Percentiles rank a stretch among this genome's conserved stretches.
phyloP scores from a whole-genome alignment of 495 filamentous ascomycete genomes.

The Aspergillus haitiensis region DNA sequence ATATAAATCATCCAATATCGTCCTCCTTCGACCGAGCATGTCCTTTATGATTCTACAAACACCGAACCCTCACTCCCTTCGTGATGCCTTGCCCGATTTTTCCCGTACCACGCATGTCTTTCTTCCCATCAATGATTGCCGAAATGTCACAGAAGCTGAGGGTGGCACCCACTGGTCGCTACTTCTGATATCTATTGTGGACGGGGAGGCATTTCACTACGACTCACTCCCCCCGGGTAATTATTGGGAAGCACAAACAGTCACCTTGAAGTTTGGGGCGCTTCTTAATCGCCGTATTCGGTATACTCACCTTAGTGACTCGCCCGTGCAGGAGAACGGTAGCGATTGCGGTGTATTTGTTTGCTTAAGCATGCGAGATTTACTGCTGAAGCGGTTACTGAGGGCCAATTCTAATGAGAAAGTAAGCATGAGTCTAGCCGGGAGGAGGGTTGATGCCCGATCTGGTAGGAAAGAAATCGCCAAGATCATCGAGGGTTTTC shows the following conservation, averaged over 20 bases:
- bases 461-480: conserved; percentile 84
- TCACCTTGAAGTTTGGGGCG: conserved; percentile 58
- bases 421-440: conserved; percentile 89
- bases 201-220: conserved; percentile 94
- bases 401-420: conserved; percentile 72
- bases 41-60: conserved; percentile 89
- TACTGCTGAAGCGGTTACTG: conserved; percentile 81
- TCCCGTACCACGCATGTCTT: conserved; percentile 86
- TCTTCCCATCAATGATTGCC: conserved; percentile 90
- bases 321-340: conserved; percentile 87
- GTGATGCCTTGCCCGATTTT: conserved; percentile 62
- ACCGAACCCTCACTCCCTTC: conserved; percentile 67
- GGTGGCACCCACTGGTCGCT: conserved; percentile 95
- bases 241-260: conserved; percentile 64
- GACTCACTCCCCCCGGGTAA: conserved; percentile 84
- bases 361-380: conserved; percentile 85
- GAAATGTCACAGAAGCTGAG: conserved; percentile 72
- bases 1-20: conserved; percentile 77
- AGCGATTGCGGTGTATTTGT: conserved; percentile 97
- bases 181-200: conserved; percentile 82
- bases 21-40: conserved; percentile 91
- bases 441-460: conserved; percentile 72
- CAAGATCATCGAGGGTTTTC: conserved; percentile 74
- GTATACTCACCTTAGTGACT: conserved; percentile 77
- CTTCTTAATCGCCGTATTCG: conserved; percentile 65